Evolutionary conservation across 2,329 filamentous ascomycete genomes (phyloP).

Genomic region (Aspergillus fijiensis): DNA sequence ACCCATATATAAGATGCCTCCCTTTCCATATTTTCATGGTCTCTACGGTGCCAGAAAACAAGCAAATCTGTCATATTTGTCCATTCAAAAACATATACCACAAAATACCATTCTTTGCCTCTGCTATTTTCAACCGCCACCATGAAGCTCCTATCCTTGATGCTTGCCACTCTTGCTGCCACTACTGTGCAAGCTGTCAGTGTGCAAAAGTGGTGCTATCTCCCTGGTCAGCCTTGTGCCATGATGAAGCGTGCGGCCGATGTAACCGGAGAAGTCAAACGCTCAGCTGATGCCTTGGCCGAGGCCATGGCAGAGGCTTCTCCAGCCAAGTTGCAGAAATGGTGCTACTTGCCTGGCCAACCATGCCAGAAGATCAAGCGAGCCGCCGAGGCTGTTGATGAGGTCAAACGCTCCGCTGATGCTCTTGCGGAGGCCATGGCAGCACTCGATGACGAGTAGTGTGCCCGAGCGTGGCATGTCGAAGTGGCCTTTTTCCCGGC

Average conservation of each 20-base stretch:
- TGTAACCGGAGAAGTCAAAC: slow-evolving; percentile 29
- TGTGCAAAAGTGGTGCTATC: slow-evolving; percentile 30
- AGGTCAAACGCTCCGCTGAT: slow-evolving; percentile 38
- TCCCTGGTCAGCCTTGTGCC: slow-evolving; percentile 31
- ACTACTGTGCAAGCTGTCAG: slow-evolving; percentile 34
- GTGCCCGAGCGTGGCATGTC: background rate
- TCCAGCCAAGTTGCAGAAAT: slow-evolving; percentile 27
- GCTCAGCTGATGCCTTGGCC: slow-evolving; percentile 34
- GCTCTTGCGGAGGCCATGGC: slow-evolving; percentile 35
- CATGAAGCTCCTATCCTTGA: slow-evolving; percentile 52
- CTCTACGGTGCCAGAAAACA: background rate
- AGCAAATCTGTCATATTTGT: background rate
- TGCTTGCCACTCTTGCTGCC: slow-evolving; percentile 44
- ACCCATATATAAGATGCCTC: background rate
- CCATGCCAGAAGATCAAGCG: slow-evolving; percentile 61
- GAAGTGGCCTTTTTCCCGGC: background rate
- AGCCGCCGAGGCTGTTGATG: slow-evolving; percentile 64
- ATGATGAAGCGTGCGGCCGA: slow-evolving; percentile 31
- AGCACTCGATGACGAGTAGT: slow-evolving; percentile 24
- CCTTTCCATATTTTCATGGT: background rate
- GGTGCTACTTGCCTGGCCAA: slow-evolving; percentile 36
- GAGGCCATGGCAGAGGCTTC: slow-evolving; percentile 30
- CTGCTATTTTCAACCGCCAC: slow-evolving; percentile 21
- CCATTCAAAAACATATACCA: background rate
- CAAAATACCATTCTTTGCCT: slow-evolving; percentile 6